These are phyloP conservation scores for Termitomyces sp. DNA, from an alignment of 768 basidiomycete genomes.

Conservation along the genomic window DNA sequence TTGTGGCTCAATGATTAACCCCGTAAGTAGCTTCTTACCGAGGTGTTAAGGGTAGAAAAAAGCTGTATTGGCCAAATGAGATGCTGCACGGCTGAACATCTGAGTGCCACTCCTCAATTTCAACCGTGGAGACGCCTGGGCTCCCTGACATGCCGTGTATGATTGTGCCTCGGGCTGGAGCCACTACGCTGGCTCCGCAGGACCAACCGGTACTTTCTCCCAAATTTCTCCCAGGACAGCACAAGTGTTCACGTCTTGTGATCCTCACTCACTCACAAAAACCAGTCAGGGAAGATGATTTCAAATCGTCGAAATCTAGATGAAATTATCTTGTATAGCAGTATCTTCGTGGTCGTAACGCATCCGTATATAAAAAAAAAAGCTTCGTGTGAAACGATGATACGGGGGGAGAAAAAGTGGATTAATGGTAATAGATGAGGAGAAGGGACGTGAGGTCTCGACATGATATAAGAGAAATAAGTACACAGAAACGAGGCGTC, in stretches of 20 bases:
- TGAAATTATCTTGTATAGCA: constrained; percentile 11
- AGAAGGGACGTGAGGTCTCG: not conserved
- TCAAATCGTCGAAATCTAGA: constrained; percentile 9
- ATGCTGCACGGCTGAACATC: not conserved
- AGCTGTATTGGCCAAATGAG: not conserved
- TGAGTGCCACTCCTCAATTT: not conserved
- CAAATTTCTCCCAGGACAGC: not conserved
- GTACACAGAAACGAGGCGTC: constrained; percentile 3
- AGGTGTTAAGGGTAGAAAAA: not conserved
- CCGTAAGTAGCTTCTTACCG: not conserved
- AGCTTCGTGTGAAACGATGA: constrained; percentile 3
- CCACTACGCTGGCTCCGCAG: not conserved
- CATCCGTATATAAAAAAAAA: constrained; percentile 9
- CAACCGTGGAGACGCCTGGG: not conserved
- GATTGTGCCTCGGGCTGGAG: not conserved
- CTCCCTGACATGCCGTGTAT: not conserved
- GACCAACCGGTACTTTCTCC: not conserved
- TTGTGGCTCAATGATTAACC: constrained; percentile 8
- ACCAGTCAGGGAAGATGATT: not conserved
- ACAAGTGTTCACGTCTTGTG: not conserved
- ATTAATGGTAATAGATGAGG: constrained; percentile 6
- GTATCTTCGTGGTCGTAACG: constrained; percentile 13
- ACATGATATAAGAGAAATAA: constrained; percentile 1
- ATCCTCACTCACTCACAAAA: not conserved
- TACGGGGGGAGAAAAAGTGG: not conserved